Evolutionary conservation across 495 filamentous ascomycete species (phyloP), one percentile per base, ranked within the genome.

Genomic region (Jackrogersella minutella): DNA sequence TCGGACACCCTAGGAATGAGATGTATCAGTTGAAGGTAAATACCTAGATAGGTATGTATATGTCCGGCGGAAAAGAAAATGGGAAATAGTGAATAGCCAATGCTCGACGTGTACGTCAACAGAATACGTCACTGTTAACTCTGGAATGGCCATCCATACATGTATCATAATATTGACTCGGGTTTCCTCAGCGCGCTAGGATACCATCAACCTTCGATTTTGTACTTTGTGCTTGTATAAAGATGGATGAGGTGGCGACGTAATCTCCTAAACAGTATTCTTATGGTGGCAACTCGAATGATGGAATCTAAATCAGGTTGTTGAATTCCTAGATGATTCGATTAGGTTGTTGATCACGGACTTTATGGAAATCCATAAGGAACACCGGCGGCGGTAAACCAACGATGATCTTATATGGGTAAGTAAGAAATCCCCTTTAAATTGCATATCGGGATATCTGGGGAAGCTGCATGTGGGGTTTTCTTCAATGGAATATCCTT

Each of bases 371-470:
- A 33, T 28, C n/a, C 14, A 22, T 37, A 5, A 47, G 16, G n/a
- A 53, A 24, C 30, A 17, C 22, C 8, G 49, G 16, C 21, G 44
- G 24, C 5, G 7, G 26, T 2, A 40, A 21, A 34, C 4, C 5
- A 3, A 5, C 2, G 49, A 52, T 52, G 30, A 52, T 30, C 16
- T 37, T 21, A 13, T 17, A 55, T 50, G 51, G 37, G 40, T 8
- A 5, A 47, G 58, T 13, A 33, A 50, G 31, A 30, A 58, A 50
- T 52, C 28, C 65, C 58, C 46, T 10, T 34, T 19, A 11, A 49
- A 68, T 68, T 63, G 66, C 66, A 68, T 68, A 68, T 26, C 50
- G 40, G 24, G 46, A 26, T 36, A 54, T 62, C 59, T 60, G 66
- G 66, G 66, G 66, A 68, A 68, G 59, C 59, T 55, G 47, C 58